These are phyloP conservation scores for Knufia fluminis DNA, from an alignment of 2,329 filamentous ascomycete species.

Conservation along the genomic window DNA sequence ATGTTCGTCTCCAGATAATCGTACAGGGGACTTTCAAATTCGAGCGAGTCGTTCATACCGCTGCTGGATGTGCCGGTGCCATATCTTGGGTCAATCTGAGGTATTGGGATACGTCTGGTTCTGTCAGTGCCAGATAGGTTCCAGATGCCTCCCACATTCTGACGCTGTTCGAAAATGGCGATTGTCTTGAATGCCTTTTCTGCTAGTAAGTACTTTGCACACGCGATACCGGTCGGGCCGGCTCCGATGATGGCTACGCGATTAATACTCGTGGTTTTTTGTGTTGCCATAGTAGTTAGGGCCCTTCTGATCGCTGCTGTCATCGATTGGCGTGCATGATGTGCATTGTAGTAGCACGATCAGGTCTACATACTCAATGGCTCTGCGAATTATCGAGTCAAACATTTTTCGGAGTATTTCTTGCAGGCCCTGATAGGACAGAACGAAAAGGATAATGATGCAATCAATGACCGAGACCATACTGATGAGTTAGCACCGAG, in stretches of 20 bases:
- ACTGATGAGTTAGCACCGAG: no score
- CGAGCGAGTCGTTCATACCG: slow-evolving; percentile 33
- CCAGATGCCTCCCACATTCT: slow-evolving; percentile 74
- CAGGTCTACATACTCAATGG: neutral
- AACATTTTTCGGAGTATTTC: neutral
- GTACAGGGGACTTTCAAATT: slow-evolving; percentile 79
- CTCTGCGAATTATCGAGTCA: neutral
- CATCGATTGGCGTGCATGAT: neutral
- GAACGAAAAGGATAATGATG: neutral
- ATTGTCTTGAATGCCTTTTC: slow-evolving; percentile 62
- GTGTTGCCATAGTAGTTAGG: neutral
- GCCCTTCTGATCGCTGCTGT: neutral
- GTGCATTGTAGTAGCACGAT: neutral
- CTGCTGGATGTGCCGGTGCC: slow-evolving; percentile 42
- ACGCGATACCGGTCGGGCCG: slow-evolving; percentile 47
- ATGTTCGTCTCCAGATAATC: slow-evolving; percentile 79
- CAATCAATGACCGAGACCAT: neutral
- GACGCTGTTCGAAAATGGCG: slow-evolving; percentile 72
- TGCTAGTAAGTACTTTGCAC: slow-evolving; percentile 70
- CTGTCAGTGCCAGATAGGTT: slow-evolving; percentile 47
- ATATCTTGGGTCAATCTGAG: slow-evolving; percentile 52
- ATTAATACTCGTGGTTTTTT: slow-evolving; percentile 5
- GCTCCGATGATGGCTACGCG: slow-evolving; percentile 20
- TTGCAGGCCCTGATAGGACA: neutral
- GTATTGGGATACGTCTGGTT: slow-evolving; percentile 53